Base-by-base conservation (phyloP, 129 eudicot genomes). In the Pulicaria dysenterica region DNA sequence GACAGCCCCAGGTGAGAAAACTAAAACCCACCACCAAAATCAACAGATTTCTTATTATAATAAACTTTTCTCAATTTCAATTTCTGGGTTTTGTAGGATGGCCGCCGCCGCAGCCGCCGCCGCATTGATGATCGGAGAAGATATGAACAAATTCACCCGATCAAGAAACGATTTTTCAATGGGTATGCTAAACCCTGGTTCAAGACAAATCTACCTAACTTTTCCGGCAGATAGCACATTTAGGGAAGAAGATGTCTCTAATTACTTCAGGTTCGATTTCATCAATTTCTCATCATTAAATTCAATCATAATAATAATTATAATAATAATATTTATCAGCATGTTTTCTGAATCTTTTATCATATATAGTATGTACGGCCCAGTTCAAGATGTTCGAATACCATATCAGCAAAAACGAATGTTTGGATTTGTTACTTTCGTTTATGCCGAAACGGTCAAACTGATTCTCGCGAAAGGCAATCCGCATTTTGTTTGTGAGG, bases 381-480 rank as follows among this genome's bases (percentile, higher is more conserved):
- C 94, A 4, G 96, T 90, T 60, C 94, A 87, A 79, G 96, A 90
- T 79, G 96, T 90, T 77, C 79, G 96, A 80, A 90, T 90, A n/a
- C 96, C 96, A 13, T 90, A 87, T 69, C 96, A 90, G 87, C 93
- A 90, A 57, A 90, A 90, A 61, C 63, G 96, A 44, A 90, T 90
- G 96, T 90, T 90, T 3, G 96, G 96, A 4, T 90, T 90, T 36
- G 96, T 90, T 5, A 90, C 94, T 3, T 90, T 90, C 9, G 87
- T 83, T 63, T 90, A 80, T 45, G 83, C 91, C 1, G 96, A 90
- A 13, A 90, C 96, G n/a, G 96, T 90, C 3, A 87, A 83, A 76
- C 79, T 81, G 51, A 90, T 90, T 36, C 91, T 90, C 1, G 92
- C 96, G 1, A 90, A 90, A 77, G 94, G 96, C 8, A 90, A 90